A percentile compares a stretch with the other conserved stretches of the same genome.
phyloP scores from a whole-genome alignment of 1,284 basidiomycete genomes.

The Anthracocystis walkeri region DNA sequence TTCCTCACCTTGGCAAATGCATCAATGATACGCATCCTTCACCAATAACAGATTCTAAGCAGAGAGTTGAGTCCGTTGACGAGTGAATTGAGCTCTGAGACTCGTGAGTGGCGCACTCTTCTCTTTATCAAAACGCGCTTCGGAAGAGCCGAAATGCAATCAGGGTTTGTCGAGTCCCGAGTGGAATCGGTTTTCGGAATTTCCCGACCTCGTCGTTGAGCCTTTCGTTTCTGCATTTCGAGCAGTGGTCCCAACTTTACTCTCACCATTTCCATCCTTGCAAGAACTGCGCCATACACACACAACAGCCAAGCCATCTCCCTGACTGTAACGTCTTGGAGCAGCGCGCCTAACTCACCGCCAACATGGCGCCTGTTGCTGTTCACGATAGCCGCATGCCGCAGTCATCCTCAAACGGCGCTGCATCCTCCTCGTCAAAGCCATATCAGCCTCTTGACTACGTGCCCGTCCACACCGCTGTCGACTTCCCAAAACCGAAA shows the following conservation, averaged over 20 bases:
- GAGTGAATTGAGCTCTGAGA: neutral
- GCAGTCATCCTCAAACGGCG: constrained; percentile 5
- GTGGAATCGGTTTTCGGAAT: constrained; percentile 28
- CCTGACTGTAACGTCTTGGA: neutral
- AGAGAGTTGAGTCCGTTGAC: neutral
- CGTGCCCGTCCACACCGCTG: constrained; percentile 39
- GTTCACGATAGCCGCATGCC: constrained; percentile 35
- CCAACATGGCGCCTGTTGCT: constrained; percentile 50
- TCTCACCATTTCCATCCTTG: neutral
- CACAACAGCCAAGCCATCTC: neutral
- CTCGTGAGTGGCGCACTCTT: neutral
- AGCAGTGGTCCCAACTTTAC: neutral
- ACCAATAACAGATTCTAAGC: neutral
- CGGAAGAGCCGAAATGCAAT: constrained; percentile 5
- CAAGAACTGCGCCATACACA: neutral
- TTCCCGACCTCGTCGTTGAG: constrained; percentile 11
- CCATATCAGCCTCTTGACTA: constrained; percentile 49
- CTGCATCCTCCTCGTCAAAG: constrained; percentile 20
- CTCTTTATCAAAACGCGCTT: neutral
- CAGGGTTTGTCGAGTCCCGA: neutral
- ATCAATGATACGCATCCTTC: constrained; percentile 22
- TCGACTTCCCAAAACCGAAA: constrained; percentile 47
- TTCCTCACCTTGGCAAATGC: neutral
- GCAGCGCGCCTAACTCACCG: neutral
- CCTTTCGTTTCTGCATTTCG: neutral